Base-by-base conservation (phyloP, 2,329 filamentous ascomycete genomes). In the Sclerotinia subarctica region DNA sequence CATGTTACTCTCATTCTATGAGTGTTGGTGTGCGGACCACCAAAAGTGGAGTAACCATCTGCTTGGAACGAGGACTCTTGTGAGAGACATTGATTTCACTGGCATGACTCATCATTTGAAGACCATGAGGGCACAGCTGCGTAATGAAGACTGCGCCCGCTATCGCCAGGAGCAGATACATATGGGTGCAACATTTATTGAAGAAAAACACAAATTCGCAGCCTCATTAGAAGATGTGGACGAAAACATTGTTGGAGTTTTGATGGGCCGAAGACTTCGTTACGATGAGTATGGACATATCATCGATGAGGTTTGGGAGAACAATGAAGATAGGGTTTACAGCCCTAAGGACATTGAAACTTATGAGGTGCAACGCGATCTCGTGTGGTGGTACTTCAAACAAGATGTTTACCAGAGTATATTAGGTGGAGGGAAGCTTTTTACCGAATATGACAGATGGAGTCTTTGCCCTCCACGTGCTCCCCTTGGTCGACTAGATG, bases 311-410 rank as follows among this genome's bases (percentile, higher is more conserved):
- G 32, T 47, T n/a, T 38, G 64, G 17, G 69, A 71, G 15, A 29
- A 64, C 38, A 64, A 52, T 7, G 59, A 64, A 47, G 67, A 57
- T 24, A 73, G 70, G 64, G 59, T 70, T 21, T 77, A 74, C 51
- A 72, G 75, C 1, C 64, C 71, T 47, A 83, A 81, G 70, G 94
- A 98, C 70, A 84, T 96, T 59, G 89, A 92, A 70, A 88, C 86
- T 52, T 96, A 91, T 75, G 91, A 95, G 74, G 89, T 91, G 21
- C 83, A 95, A 51, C 88, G 91, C 71, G 95, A 98, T 79, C 80
- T 98, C 6, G 96, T 91, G 76, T 99, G 94, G 94, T 97, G 93
- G 91, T 97, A 94, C 77, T 90, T 87, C 74, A 96, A 97, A 78
- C 95, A 97, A 82, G 95, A 98, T 77, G 88, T 91, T 11, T 96